Percentiles rank a stretch among this genome's conserved stretches.
Evolutionary conservation across 2,329 filamentous ascomycete species (phyloP).

Genomic region (Aspergillus latus): DNA sequence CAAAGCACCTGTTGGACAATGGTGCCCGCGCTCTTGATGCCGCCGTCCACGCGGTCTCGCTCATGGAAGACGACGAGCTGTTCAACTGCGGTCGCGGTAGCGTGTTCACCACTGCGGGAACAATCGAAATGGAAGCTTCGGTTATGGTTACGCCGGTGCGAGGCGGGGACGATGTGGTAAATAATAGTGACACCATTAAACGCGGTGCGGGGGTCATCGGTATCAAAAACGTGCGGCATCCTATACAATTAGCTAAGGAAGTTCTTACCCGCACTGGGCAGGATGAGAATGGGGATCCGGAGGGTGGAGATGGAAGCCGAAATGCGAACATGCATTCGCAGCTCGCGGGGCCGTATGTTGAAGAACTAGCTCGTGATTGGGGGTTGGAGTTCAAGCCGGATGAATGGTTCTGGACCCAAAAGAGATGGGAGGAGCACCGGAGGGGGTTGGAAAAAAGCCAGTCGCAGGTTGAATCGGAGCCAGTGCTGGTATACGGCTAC

Average conservation of each 20-base stretch:
- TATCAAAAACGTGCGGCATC: conserved; percentile 72
- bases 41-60: conserved; percentile 70
- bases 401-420: conserved; percentile 75
- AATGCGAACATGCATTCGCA: conserved; percentile 60
- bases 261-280: conserved; percentile 58
- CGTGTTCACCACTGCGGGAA: conserved; percentile 79
- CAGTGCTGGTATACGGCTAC: conserved; percentile 20
- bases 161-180: neutral
- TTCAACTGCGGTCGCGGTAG: conserved; percentile 85
- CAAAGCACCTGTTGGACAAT: conserved; percentile 41
- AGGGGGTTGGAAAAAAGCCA: conserved; percentile 49
- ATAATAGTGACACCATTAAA: conserved; percentile 58
- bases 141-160: conserved; percentile 70
- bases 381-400: conserved; percentile 69
- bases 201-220: conserved; percentile 76
- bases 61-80: conserved; percentile 75
- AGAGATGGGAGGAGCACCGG: conserved; percentile 75
- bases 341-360: conserved; percentile 66
- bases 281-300: conserved; percentile 60
- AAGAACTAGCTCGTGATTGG: conserved; percentile 61
- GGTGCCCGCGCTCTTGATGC: conserved; percentile 66
- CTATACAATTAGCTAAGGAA: conserved; percentile 69
- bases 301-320: conserved; percentile 41
- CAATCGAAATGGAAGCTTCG: conserved; percentile 81
- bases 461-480: neutral